phyloP scores from a whole-genome alignment of 345 rosid genomes.

The Gossypium australe region DNA sequence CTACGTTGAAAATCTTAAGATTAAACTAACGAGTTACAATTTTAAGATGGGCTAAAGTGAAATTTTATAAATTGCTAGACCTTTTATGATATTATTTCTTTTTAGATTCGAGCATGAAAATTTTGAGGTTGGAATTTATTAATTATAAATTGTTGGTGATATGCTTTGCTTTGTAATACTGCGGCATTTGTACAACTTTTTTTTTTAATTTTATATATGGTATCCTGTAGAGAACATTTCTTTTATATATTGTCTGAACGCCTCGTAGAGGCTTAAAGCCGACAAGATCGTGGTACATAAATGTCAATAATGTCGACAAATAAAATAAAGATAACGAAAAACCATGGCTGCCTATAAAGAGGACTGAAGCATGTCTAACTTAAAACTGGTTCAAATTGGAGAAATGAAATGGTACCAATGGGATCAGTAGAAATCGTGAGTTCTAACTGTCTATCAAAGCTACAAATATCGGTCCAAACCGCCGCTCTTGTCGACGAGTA shows the following conservation, averaged over 20 bases:
- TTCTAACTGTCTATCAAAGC: conserved; percentile 18
- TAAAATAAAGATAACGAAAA: neutral
- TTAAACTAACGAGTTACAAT: too few species aligned
- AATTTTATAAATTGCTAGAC: too few species aligned
- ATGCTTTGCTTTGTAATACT: too few species aligned
- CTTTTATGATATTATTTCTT: too few species aligned
- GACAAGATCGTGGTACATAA: neutral
- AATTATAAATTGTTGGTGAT: too few species aligned
- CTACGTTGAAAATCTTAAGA: too few species aligned
- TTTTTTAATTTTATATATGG: neutral
- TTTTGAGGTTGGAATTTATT: too few species aligned
- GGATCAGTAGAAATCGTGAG: neutral
- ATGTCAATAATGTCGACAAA: neutral
- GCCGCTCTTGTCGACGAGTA: conserved; percentile 16
- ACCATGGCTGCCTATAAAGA: neutral
- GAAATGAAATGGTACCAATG: neutral
- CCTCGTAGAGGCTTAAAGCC: neutral
- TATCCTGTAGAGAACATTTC: neutral
- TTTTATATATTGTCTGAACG: neutral
- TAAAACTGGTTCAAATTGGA: neutral
- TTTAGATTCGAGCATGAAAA: too few species aligned
- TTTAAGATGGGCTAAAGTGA: too few species aligned
- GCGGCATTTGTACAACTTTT: too few species aligned
- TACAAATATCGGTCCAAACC: conserved; percentile 23
- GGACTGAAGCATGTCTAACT: neutral